Evolutionary conservation across 2,329 filamentous ascomycete genomes (phyloP).

Genomic region (Aureobasidium sp.): DNA sequence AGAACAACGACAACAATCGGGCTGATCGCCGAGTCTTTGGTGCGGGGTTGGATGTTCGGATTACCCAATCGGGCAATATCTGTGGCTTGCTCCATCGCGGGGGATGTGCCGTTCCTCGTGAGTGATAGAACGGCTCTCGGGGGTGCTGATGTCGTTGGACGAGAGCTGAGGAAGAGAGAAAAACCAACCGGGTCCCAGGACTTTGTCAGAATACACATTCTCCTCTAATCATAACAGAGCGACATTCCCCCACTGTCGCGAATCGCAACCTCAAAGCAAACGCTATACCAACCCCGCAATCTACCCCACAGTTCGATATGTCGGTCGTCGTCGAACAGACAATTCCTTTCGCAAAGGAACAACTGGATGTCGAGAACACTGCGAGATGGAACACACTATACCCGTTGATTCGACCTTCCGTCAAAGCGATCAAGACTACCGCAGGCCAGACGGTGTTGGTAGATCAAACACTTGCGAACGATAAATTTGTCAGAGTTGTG

Average conservation of each 20-base stretch:
- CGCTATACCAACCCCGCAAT: neutral
- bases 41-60: neutral
- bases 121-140: neutral
- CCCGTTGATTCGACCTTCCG: conserved; percentile 26
- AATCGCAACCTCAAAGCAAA: neutral
- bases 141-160: neutral
- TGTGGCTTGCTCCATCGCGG: neutral
- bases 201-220: neutral
- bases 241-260: neutral
- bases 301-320: conserved; percentile 18
- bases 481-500: conserved; percentile 22
- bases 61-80: neutral
- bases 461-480: conserved; percentile 21
- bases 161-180: neutral
- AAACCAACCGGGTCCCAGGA: neutral
- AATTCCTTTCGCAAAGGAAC: conserved; percentile 22
- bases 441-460: conserved; percentile 25
- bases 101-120: neutral
- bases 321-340: conserved; percentile 30
- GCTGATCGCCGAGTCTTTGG: neutral
- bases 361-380: conserved; percentile 24
- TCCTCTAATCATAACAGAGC: neutral
- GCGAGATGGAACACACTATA: conserved; percentile 26
- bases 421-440: conserved; percentile 20
- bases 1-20: neutral